phyloP scores from a whole-genome alignment of 83 land plant genomes.

The Picea abies region DNA sequence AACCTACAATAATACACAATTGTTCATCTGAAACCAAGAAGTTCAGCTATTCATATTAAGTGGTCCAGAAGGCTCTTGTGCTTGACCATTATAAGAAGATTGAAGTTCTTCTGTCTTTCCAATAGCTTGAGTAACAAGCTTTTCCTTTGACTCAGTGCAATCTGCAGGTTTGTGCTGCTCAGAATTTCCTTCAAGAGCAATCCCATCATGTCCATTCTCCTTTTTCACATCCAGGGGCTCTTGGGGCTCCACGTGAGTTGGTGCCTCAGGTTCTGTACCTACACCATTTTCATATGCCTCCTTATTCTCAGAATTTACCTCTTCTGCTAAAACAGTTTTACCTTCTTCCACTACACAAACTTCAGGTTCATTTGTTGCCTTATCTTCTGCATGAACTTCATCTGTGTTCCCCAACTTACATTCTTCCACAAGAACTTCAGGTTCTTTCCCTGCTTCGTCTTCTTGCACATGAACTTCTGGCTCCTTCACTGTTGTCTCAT shows the following conservation, averaged over 20 bases:
- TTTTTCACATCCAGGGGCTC: background rate
- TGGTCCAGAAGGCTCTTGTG: background rate
- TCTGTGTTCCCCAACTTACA: background rate
- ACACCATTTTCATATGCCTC: slow-evolving; percentile 1
- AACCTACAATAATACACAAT: slow-evolving; percentile 16
- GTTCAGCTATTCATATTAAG: background rate
- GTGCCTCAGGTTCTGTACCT: background rate
- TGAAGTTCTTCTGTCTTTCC: background rate
- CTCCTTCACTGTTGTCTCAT: background rate
- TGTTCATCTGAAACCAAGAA: background rate
- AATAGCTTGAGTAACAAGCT: background rate
- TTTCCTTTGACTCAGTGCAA: background rate
- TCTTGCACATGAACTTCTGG: background rate
- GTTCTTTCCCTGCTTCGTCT: background rate
- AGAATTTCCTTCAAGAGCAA: background rate
- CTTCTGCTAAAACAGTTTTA: background rate
- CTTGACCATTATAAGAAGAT: background rate
- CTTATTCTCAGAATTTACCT: background rate
- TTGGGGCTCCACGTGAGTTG: too few species aligned
- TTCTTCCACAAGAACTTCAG: background rate
- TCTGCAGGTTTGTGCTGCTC: background rate
- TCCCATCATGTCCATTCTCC: background rate
- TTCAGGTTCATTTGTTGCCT: background rate
- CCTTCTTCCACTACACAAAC: background rate
- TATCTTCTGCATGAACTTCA: slow-evolving; percentile 1